phyloP scores from a whole-genome alignment of 257 asterid species.

The Marsdenia floribunda region DNA sequence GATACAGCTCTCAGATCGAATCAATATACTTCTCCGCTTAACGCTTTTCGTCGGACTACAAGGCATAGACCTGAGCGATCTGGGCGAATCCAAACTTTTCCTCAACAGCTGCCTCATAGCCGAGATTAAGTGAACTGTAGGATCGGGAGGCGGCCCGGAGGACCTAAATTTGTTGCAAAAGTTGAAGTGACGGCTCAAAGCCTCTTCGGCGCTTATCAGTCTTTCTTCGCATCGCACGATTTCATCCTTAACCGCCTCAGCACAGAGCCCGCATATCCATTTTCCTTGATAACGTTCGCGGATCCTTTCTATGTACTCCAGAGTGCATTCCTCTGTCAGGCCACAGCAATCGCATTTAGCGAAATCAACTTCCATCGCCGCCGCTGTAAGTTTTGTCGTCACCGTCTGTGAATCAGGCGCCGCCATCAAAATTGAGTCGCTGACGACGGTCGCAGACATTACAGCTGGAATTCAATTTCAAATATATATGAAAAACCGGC shows the following conservation, averaged over 20 bases:
- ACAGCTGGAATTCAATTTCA: not conserved
- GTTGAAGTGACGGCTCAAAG: constrained; percentile 57
- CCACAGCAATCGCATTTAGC: constrained; percentile 91
- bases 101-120: constrained; percentile 61
- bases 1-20: constrained; percentile 69
- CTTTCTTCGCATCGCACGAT: constrained; percentile 40
- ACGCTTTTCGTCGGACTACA: constrained; percentile 50
- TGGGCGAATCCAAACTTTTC: constrained; percentile 56
- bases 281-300: constrained; percentile 72
- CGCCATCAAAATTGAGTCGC: constrained; percentile 40
- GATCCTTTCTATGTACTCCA: constrained; percentile 54
- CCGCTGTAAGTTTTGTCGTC: constrained; percentile 9
- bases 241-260: constrained; percentile 88
- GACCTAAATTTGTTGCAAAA: constrained; percentile 64
- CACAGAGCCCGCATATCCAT: constrained; percentile 95
- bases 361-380: constrained; percentile 47
- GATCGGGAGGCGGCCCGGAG: constrained; percentile 54
- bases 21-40: constrained; percentile 20
- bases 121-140: constrained; percentile 47
- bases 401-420: constrained; percentile 34
- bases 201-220: constrained; percentile 68
- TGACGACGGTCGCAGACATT: constrained; percentile 51
- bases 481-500: not conserved
- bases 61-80: constrained; percentile 52
- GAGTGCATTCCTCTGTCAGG: constrained; percentile 82